Percentiles rank a stretch among this genome's conserved stretches.
Conservation (phyloP, 176 grass and related monocot genomes). For the Ensete glaucum region DNA sequence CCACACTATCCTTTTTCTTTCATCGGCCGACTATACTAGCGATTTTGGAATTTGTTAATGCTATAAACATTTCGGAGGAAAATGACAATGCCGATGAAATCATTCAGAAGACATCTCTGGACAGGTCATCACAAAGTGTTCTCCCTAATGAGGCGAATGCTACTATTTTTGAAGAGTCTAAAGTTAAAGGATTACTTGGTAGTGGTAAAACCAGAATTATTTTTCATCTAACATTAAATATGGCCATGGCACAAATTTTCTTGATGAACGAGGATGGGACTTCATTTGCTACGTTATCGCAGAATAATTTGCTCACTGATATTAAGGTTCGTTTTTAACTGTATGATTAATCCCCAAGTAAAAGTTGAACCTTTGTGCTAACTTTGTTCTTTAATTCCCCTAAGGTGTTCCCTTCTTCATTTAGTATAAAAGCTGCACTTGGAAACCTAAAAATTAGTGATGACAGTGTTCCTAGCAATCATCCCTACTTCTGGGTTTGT, state of each 20-base stretch:
- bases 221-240: conserved; percentile 94
- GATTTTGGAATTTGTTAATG: conserved; percentile 86
- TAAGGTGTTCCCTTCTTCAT: conserved; percentile 85
- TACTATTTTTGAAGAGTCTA: conserved; percentile 32
- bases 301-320: conserved; percentile 87
- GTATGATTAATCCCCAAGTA: conserved; percentile 16
- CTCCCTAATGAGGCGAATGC: conserved; percentile 34
- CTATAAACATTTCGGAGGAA: conserved; percentile 55
- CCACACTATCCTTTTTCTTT: conserved; percentile 87
- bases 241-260: conserved; percentile 86
- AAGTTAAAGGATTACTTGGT: conserved; percentile 57
- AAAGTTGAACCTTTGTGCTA: conserved; percentile 14
- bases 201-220: conserved; percentile 90
- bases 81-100: conserved; percentile 29
- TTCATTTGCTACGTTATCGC: conserved; percentile 70
- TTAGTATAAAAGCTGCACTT: conserved; percentile 95
- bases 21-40: conserved; percentile 87
- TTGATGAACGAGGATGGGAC: conserved; percentile 72
- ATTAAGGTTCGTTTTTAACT: conserved; percentile 54
- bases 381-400: conserved; percentile 12
- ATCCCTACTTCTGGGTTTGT: conserved; percentile 95
- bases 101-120: conserved; percentile 25
- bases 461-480: conserved; percentile 56
- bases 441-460: conserved; percentile 99
- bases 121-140: conserved; percentile 22